Evolutionary conservation across 768 basidiomycete species (phyloP), one percentile per base, ranked within the genome.

Genomic region (Collybia sordida): DNA sequence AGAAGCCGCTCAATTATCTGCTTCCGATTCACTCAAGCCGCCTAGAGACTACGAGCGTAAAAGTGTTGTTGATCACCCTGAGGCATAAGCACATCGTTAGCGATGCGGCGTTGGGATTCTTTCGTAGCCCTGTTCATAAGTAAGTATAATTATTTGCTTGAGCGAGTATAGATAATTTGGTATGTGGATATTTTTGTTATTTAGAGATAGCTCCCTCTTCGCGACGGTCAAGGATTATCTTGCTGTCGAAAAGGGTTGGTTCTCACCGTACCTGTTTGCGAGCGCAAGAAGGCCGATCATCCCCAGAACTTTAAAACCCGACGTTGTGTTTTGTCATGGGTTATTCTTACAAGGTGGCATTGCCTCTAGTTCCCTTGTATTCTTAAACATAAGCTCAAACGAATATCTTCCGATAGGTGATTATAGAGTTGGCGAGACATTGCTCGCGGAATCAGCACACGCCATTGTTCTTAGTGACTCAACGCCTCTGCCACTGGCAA

Each of bases 171-270:
- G 42, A 23, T 41, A 43, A 34, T 42, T 27, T 53, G 25, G 53
- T 49, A 15, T 31, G 9, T 6, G 9, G 9, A 12, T 31, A 11
- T 11, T 31, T 21, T 28, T 39, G 19, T 42, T 49, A 42, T 23
- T 31, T 46, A 82, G 80, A 48, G 82, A 85, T 56, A 55, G 64
- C n/a, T 81, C 81, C 3, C 64, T 86, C 14, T 85, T 86, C 55
- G 65, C 83, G 31, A 69, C 72, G 6, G 79, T 87, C 17, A 84
- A 78, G 56, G 83, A 83, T 46, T 86, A 85, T 49, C 65, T 86
- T 38, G 73, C 81, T 2, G 67, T 81, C 3, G 79, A 82, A 64
- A 84, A 85, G 62, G 83, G 83, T 12, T 85, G 85, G 84, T 85
- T 85, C 64, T 80, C 77, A 11, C 83, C 83, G 0, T 84, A 85